Percentiles rank a stretch among this genome's conserved stretches.
Conservation (phyloP, 257 asterid species). For the Cynanchum wilfordii region DNA sequence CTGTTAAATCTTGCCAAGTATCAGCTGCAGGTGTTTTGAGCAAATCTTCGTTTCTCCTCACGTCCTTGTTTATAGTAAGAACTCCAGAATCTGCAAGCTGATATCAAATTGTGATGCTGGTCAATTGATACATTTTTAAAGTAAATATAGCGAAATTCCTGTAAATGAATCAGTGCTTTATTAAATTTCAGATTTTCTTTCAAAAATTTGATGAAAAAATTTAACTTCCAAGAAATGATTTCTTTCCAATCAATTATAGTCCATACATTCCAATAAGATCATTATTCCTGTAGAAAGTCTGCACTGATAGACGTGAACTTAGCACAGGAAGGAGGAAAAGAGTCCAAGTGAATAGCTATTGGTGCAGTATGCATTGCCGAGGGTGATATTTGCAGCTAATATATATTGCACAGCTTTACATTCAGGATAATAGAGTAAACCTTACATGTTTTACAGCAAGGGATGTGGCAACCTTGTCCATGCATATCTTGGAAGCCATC, state of each 20-base stretch:
- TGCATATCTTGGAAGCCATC: slow-evolving; percentile 66
- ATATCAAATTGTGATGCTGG: slow-evolving; percentile 13
- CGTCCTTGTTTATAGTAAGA: slow-evolving; percentile 73
- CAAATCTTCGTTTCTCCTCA: slow-evolving; percentile 49
- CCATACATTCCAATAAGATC: background rate
- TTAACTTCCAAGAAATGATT: background rate
- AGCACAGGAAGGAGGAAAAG: background rate
- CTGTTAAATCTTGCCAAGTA: slow-evolving; percentile 59
- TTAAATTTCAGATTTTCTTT: background rate
- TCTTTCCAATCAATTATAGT: background rate
- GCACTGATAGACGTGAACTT: background rate
- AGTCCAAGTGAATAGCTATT: background rate
- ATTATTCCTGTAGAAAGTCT: background rate
- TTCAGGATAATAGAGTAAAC: slow-evolving; percentile 15
- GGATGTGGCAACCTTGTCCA: slow-evolving; percentile 93
- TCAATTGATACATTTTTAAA: slow-evolving; percentile 8
- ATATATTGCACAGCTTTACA: background rate
- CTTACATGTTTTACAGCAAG: slow-evolving; percentile 70
- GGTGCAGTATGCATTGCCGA: background rate
- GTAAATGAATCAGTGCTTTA: background rate
- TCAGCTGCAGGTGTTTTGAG: slow-evolving; percentile 34
- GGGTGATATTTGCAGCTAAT: background rate
- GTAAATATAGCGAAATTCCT: background rate
- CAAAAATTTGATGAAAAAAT: background rate
- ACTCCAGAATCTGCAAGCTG: slow-evolving; percentile 69